Base-by-base conservation (phyloP, 192 early-diverging fungal species). In the Podila epigama region DNA sequence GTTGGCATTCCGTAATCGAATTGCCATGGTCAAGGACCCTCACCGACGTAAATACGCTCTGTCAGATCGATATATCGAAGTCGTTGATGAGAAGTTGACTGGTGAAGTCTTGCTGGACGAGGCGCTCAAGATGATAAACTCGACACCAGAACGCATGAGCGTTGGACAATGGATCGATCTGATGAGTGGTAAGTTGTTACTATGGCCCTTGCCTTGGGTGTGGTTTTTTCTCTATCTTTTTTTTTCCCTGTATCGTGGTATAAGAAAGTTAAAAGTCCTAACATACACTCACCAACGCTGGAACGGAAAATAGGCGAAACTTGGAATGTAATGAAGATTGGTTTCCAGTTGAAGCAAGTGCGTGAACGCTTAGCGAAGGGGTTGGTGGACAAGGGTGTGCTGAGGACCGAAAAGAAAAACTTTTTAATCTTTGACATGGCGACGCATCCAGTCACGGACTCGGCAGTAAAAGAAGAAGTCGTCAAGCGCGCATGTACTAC, bases 31-130 rank as follows among this genome's bases (percentile, higher is more conserved):
- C 33, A 96, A 95, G 72, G 96, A 97, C 60, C 82, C 93, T 25
- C 88, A 91, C 72, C 83, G 92, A 33, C 92, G 86, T 62, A 85
- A 82, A 79, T 89, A 85, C 69, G 79, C 91, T 33, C 87, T 95
- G 36, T 79, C 89, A 35, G 97, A 99, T 69, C 85, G 97, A 29
- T 80, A 91, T 27, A 83, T 99, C 15, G 92, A 97, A 63, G 95
- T 95, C 4, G 83, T 93, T 15, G 92, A 91, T 52, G 93, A 92
- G 40, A 82, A 84, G 64, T 70, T 90, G 31, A 99, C 97, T 2
- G 95, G 95, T 13, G 97, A 99, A 80, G 96, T 98, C 2, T 84
- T 99, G n/a, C 80, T 99, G 71, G 97, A 99, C 81, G 97, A 99
- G 70, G 92, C 96, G 22, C 80, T 99, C 41, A 91, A 90, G 66